Conservation (phyloP, 768 basidiomycete species). For the Leucocoprinus birnbaumii region DNA sequence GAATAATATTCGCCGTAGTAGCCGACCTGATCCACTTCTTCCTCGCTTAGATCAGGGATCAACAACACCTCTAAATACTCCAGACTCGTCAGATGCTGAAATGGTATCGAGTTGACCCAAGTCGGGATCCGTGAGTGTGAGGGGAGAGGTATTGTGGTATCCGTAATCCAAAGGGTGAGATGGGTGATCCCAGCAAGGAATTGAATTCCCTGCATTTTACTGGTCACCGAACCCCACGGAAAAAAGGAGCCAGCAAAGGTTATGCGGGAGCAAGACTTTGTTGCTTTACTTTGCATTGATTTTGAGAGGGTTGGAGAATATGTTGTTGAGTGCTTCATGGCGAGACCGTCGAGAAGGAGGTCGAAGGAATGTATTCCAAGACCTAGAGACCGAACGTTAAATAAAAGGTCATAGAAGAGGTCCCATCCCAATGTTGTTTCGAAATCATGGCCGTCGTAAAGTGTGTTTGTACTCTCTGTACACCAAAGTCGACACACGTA, state of each 20-base stretch:
- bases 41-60: slow-evolving; percentile 12
- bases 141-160: neutral
- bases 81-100: slow-evolving; percentile 27
- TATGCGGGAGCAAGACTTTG: slow-evolving; percentile 21
- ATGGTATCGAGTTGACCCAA: slow-evolving; percentile 28
- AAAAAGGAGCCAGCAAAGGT: slow-evolving; percentile 27
- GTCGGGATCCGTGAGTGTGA: slow-evolving; percentile 16
- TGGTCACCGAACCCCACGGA: slow-evolving; percentile 30
- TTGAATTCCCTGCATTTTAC: slow-evolving; percentile 23
- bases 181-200: slow-evolving; percentile 36
- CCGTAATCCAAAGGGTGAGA: slow-evolving; percentile 29
- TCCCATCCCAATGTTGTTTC: slow-evolving; percentile 16
- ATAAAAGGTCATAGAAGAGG: slow-evolving; percentile 24
- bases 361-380: slow-evolving; percentile 27
- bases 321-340: neutral
- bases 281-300: neutral
- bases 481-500: slow-evolving; percentile 33
- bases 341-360: slow-evolving; percentile 31
- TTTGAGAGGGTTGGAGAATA: neutral
- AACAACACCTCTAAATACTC: slow-evolving; percentile 29
- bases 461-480: slow-evolving; percentile 26
- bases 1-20: slow-evolving; percentile 1
- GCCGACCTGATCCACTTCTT: neutral
- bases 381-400: slow-evolving; percentile 29
- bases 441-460: slow-evolving; percentile 15